These are phyloP conservation scores for Cyathus striatus DNA, from an alignment of 768 basidiomycete species.

Conservation along the genomic window DNA sequence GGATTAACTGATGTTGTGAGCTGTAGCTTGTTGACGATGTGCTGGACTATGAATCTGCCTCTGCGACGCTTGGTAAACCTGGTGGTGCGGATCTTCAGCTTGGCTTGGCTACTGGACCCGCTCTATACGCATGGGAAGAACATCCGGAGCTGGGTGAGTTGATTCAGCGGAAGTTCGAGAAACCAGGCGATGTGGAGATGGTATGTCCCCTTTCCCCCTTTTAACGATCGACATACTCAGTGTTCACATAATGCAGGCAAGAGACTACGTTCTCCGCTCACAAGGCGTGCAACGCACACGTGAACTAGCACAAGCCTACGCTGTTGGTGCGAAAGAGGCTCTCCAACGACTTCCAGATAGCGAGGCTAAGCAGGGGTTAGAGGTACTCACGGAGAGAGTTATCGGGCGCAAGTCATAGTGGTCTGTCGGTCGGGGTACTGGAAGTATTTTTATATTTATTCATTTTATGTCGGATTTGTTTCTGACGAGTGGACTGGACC, in stretches of 20 bases:
- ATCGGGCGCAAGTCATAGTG: conserved; percentile 44
- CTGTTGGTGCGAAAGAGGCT: conserved; percentile 72
- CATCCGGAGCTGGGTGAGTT: conserved; percentile 84
- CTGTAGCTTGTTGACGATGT: conserved; percentile 90
- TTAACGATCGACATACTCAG: too few relatives aligned
- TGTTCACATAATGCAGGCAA: conserved; percentile 60
- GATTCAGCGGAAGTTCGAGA: conserved; percentile 77
- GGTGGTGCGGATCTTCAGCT: conserved; percentile 80
- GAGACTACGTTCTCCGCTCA: conserved; percentile 67
- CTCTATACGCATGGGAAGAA: conserved; percentile 93
- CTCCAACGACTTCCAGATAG: conserved; percentile 74
- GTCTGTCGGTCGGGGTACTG: too few relatives aligned
- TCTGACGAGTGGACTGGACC: too few relatives aligned
- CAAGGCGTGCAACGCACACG: conserved; percentile 81
- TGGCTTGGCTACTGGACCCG: conserved; percentile 89
- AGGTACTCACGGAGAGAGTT: conserved; percentile 71
- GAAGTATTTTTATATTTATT: too few relatives aligned
- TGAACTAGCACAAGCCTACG: conserved; percentile 72
- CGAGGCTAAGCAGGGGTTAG: conserved; percentile 74
- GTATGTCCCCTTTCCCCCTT: conserved; percentile 30
- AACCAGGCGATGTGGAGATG: conserved; percentile 80
- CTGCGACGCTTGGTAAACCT: conserved; percentile 82
- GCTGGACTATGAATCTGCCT: conserved; percentile 84
- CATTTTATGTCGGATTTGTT: too few relatives aligned
- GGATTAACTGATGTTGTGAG: neutral